Base-by-base conservation (phyloP, 2,329 filamentous ascomycete genomes). In the Paecilomyces sp. region DNA sequence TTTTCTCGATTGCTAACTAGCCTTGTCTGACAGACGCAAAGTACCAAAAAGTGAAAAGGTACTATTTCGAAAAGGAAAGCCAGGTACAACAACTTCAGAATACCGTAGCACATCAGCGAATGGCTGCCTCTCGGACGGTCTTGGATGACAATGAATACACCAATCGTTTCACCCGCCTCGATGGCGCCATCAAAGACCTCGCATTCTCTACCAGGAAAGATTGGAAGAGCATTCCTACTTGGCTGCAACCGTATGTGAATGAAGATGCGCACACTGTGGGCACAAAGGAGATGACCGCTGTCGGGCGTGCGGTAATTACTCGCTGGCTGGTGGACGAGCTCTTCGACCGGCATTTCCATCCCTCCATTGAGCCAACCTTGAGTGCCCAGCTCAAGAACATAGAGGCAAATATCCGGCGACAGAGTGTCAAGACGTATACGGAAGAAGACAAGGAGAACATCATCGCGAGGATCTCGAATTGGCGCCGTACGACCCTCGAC, bases 281-380 rank as follows among this genome's bases (percentile, higher is more conserved):
- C 62, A 96, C 92, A 71, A 92, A 97, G 74, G 94, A 99, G 75
- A 99, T 99, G 94, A 97, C 92, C 6, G 92, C 92, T 4, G 89
- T 96, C 25, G 94, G 94, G 15, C 86, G 93, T 58, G 92, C 93
- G 12, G 86, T 92, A 64, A 92, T 99, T 66, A 90, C 90, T 30
- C 85, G 88, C 61, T 99, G 93, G 91, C 79, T 99, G 5, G 87
- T 93, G 25, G 91, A 96, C 54, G 91, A 96, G 70, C 85, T 97
- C 52, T 96, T 97, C 72, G 88, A 95, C 72, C 88, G 88, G 58
- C 92, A 89, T 75, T 97, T 99, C 77, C 94, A 99, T 70, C 94
- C 94, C 0, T 88, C 88, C 9, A 82, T 99, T 12, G 91, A 97
- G 57, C 81, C 85, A 0, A 81, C 81, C 9, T 80, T 97, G 25